Evolutionary conservation across 2,329 filamentous ascomycete genomes (phyloP).

Genomic region (Daldinia eschscholtzii): DNA sequence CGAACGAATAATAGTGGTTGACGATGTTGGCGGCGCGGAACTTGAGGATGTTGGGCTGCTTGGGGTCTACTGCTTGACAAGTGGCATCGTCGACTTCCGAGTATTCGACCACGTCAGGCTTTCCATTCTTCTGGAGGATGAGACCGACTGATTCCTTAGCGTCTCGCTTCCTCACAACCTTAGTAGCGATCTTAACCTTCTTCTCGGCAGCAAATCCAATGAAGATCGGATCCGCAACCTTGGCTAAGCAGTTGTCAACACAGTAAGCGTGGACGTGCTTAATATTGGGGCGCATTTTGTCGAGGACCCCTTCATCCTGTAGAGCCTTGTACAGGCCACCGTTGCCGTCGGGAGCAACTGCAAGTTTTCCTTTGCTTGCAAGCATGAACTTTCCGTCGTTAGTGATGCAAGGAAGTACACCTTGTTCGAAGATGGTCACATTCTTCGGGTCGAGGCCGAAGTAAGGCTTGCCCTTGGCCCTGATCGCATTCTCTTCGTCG

Average conservation of each 20-base stretch:
- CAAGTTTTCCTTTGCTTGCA: conserved; percentile 89
- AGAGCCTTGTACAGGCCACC: conserved; percentile 96
- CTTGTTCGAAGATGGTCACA: conserved; percentile 95
- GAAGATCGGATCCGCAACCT: conserved; percentile 96
- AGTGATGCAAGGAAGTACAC: conserved; percentile 94
- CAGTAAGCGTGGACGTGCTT: conserved; percentile 98
- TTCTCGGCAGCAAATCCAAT: conserved; percentile 92
- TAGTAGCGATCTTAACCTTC: conserved; percentile 94
- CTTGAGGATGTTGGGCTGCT: conserved; percentile 84
- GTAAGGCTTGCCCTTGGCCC: conserved; percentile 63
- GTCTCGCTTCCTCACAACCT: conserved; percentile 98
- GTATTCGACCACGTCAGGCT: conserved; percentile 98
- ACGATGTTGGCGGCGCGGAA: conserved; percentile 99
- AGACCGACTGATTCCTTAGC: conserved; percentile 96
- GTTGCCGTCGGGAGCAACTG: conserved; percentile 96
- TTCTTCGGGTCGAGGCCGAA: conserved; percentile 91
- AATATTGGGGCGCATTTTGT: conserved; percentile 92
- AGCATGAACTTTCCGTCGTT: conserved; percentile 98
- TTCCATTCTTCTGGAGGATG: conserved; percentile 94
- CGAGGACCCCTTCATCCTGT: conserved; percentile 71
- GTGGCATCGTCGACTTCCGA: conserved; percentile 92
- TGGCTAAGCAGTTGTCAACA: conserved; percentile 99
- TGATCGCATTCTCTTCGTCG: conserved; percentile 73
- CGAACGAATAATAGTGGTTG: conserved; percentile 99
- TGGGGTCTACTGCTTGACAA: conserved; percentile 88